Base-by-base conservation (phyloP, 2,329 filamentous ascomycete species). In the Penicillium sp. region DNA sequence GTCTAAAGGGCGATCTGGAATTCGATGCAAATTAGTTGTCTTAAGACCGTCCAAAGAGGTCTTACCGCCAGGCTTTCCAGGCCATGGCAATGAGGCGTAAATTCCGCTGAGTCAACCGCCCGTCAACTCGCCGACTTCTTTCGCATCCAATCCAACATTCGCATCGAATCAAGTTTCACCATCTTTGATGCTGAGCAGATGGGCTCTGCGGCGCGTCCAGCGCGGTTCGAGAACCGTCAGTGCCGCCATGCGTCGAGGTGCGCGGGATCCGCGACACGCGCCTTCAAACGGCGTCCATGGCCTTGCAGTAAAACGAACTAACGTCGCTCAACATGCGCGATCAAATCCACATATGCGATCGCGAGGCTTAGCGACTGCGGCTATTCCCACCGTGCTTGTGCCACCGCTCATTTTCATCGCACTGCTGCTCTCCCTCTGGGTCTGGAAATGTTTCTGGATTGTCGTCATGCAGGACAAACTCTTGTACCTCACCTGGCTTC, bases 401-500 rank as follows among this genome's bases (percentile, higher is more conserved):
- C 85, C 88, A 7, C 89, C 89, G 0, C 64, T 81, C 6, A 75
- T 89, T 39, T 91, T 90, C 63, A 68, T 76, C 13, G 84, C 86
- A 1, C 76, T 92, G 31, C 76, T 89, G 4, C 62, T 88, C 16
- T 79, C 79, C 3, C 74, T 92, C 13, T 92, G 79, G 79, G 69
- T 73, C 1, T 81, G 80, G 69, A 82, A 83, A 69, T 90, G 87
- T 64, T 69, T 84, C 47, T 88, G 90, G 84, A 83, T 91, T 73
- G 77, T 92, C 25, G 60, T 88, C 4, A 88, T 91, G 66, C 89
- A 92, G 71, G 89, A 92, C 64, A 86, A 87, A 65, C 89, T 92
- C 65, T 87, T 92, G 53, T 92, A 91, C 71, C 90, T 90, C 75
- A 87, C 88, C 0, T 87, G 86, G 41, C 72, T 91, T 45, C 87